Evolutionary conservation across 2,329 filamentous ascomycete species (phyloP).

Genomic region (Trichoderma koningii): DNA sequence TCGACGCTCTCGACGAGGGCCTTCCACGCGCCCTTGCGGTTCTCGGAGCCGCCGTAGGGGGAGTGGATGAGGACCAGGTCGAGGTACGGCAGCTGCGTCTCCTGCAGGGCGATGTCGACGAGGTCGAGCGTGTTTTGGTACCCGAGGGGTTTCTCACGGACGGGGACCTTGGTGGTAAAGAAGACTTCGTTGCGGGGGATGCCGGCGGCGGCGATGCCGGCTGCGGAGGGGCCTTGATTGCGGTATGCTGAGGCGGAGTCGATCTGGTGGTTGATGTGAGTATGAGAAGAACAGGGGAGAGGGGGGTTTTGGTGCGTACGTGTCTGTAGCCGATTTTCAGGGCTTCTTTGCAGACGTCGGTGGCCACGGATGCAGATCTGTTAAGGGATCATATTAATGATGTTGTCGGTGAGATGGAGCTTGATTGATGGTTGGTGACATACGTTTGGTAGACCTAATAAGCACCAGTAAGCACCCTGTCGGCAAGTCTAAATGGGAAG

Average conservation of each 20-base stretch:
- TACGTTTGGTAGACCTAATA: constrained; percentile 57
- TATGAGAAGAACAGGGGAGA: too few relatives aligned
- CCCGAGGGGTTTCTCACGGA: constrained; percentile 41
- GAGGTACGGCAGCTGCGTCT: constrained; percentile 65
- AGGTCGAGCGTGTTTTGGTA: constrained; percentile 67
- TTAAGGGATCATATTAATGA: not conserved
- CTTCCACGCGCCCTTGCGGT: constrained; percentile 61
- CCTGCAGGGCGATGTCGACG: constrained; percentile 63
- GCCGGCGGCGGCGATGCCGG: constrained; percentile 46
- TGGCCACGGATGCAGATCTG: constrained; percentile 38
- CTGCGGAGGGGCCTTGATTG: constrained; percentile 54
- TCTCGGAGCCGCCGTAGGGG: constrained; percentile 58
- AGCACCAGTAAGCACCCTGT: constrained; percentile 8
- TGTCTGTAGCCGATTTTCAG: constrained; percentile 57
- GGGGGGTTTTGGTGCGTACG: too few relatives aligned
- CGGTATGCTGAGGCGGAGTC: constrained; percentile 56
- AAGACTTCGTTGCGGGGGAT: constrained; percentile 53
- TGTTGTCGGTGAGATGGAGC: not conserved
- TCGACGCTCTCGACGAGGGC: constrained; percentile 65
- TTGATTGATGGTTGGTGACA: constrained; percentile 31
- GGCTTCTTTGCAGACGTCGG: constrained; percentile 48
- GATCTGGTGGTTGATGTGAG: constrained; percentile 41
- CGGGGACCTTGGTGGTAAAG: constrained; percentile 60
- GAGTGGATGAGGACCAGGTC: constrained; percentile 67
- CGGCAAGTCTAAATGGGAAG: not conserved